Conservation (phyloP, 2,329 filamentous ascomycete genomes). For the Teratosphaeria viscida region DNA sequence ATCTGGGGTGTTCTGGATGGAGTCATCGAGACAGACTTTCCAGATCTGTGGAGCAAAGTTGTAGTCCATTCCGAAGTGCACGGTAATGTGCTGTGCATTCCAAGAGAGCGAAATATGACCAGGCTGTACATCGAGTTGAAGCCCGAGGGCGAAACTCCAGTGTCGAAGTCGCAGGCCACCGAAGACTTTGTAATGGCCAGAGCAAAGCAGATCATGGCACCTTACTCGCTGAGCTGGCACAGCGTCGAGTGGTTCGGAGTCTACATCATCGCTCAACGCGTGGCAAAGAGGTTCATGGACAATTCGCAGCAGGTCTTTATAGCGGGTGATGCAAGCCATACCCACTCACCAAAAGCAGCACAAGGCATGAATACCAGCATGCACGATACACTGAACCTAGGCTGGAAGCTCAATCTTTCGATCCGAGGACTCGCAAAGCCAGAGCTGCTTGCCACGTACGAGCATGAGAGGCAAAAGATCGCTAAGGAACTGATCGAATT, state of each 20-base stretch:
- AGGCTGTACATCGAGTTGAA: slow-evolving; percentile 20
- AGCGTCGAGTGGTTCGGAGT: slow-evolving; percentile 59
- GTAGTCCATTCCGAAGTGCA: slow-evolving; percentile 55
- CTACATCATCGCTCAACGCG: slow-evolving; percentile 66
- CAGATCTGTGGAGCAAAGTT: slow-evolving; percentile 1
- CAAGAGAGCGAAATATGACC: slow-evolving; percentile 41
- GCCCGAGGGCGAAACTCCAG: background rate
- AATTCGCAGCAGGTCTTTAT: slow-evolving; percentile 61
- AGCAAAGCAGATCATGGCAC: slow-evolving; percentile 52
- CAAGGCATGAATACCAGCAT: slow-evolving; percentile 62
- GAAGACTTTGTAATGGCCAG: slow-evolving; percentile 49
- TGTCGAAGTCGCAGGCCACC: background rate
- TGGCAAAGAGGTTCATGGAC: slow-evolving; percentile 27
- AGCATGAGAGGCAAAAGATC: background rate
- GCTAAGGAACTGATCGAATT: background rate
- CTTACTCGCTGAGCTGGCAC: slow-evolving; percentile 41
- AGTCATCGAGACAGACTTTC: background rate
- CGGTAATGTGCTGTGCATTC: slow-evolving; percentile 69
- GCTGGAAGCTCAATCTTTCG: background rate
- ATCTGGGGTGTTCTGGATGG: slow-evolving; percentile 33
- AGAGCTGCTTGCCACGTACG: background rate
- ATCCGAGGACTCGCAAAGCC: background rate
- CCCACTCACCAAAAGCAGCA: slow-evolving; percentile 47
- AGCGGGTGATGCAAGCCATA: slow-evolving; percentile 67
- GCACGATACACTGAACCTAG: background rate